A percentile compares a stretch with the other conserved stretches of the same genome.
Conservation (phyloP, 208 protist species). For the Trypanosoma lewisi region DNA sequence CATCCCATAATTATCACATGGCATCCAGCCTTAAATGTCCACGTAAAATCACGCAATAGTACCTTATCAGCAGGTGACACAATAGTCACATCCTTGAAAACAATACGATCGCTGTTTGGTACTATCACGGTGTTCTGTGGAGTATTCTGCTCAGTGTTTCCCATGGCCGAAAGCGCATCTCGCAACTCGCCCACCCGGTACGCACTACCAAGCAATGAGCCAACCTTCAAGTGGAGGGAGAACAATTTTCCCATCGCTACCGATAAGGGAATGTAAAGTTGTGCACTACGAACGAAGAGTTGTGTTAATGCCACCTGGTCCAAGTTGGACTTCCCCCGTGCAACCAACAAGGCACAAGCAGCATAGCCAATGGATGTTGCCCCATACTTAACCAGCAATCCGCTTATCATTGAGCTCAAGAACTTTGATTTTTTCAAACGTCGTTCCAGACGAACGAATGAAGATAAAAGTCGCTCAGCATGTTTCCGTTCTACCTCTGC, state of each 20-base stretch:
- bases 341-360: slow-evolving; percentile 63
- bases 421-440: slow-evolving; percentile 78
- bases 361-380: slow-evolving; percentile 66
- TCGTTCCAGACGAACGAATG: slow-evolving; percentile 59
- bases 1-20: slow-evolving; percentile 83
- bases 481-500: slow-evolving; percentile 78
- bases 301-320: slow-evolving; percentile 51
- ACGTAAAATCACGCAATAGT: slow-evolving; percentile 61
- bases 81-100: slow-evolving; percentile 56
- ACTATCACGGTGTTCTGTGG: slow-evolving; percentile 16
- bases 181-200: slow-evolving; percentile 81
- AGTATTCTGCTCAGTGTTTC: slow-evolving; percentile 24
- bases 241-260: slow-evolving; percentile 68
- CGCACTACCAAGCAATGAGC: slow-evolving; percentile 66
- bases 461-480: slow-evolving; percentile 59
- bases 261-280: slow-evolving; percentile 80
- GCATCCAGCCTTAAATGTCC: slow-evolving; percentile 42
- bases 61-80: slow-evolving; percentile 39
- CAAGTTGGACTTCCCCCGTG: slow-evolving; percentile 30
- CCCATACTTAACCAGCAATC: slow-evolving; percentile 77
- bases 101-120: slow-evolving; percentile 32
- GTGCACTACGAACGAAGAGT: slow-evolving; percentile 60
- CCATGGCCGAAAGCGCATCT: slow-evolving; percentile 52
- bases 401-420: slow-evolving; percentile 52
- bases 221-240: slow-evolving; percentile 74